These are phyloP conservation scores for Vicia villosa DNA, from an alignment of 306 rosid genomes.

Conservation along the genomic window DNA sequence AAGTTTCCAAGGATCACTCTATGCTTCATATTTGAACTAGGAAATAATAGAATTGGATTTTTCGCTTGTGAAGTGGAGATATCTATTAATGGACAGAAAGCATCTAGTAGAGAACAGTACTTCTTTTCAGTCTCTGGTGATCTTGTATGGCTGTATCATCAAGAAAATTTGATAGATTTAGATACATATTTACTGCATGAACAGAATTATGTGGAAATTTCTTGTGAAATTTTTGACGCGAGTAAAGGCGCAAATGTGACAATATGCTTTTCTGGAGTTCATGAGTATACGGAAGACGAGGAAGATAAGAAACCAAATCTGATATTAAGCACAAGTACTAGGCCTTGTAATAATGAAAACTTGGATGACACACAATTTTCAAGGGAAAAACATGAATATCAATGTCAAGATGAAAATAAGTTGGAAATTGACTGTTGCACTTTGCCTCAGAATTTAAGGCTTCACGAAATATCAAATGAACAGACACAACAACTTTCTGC, in stretches of 20 bases:
- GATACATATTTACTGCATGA: conserved; percentile 37
- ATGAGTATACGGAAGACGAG: conserved; percentile 33
- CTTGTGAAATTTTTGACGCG: conserved; percentile 26
- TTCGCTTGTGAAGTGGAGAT: conserved; percentile 27
- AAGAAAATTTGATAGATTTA: conserved; percentile 38
- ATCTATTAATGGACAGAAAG: conserved; percentile 34
- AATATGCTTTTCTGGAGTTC: conserved; percentile 28
- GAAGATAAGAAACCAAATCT: conserved; percentile 1
- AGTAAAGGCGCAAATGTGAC: conserved; percentile 25
- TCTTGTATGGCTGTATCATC: conserved; percentile 37
- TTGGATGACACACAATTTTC: conserved; percentile 17
- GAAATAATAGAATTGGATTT: conserved; percentile 22
- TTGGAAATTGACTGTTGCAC: conserved; percentile 3
- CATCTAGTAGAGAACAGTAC: conserved; percentile 25
- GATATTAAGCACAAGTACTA: conserved; percentile 27
- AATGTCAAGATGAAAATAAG: conserved; percentile 1
- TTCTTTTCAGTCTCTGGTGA: conserved; percentile 34
- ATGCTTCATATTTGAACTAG: conserved; percentile 36
- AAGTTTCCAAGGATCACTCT: conserved; percentile 31
- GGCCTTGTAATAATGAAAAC: not conserved
- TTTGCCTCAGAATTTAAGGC: conserved; percentile 8
- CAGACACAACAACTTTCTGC: not conserved
- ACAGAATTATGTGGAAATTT: conserved; percentile 37
- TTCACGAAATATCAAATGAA: conserved; percentile 26
- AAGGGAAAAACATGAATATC: not conserved